phyloP scores from a whole-genome alignment of 495 filamentous ascomycete genomes.

The Neurospora intermedia region DNA sequence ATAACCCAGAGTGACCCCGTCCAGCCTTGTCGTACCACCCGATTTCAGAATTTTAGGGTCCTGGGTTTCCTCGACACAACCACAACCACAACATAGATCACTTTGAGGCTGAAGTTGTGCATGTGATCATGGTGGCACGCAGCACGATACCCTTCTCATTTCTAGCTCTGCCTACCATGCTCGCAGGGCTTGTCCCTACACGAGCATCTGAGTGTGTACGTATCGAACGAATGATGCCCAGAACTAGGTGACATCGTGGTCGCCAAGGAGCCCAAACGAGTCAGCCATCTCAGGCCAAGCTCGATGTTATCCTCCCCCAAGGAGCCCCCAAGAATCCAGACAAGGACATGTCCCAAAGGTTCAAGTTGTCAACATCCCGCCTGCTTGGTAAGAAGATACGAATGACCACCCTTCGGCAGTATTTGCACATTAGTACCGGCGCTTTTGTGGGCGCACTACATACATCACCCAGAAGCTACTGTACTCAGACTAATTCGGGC shows the following conservation, averaged over 20 bases:
- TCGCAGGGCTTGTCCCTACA: too few relatives aligned
- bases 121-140: not conserved
- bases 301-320: not conserved
- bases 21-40: not conserved
- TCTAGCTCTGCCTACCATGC: not conserved
- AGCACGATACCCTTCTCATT: not conserved
- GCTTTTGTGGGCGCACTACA: not conserved
- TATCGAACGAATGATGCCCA: not conserved
- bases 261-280: not conserved
- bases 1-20: not conserved
- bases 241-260: not conserved
- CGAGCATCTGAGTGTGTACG: not conserved
- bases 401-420: not conserved
- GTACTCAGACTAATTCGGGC: not conserved
- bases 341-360: not conserved
- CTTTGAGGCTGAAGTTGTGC: not conserved
- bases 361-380: not conserved
- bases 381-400: not conserved
- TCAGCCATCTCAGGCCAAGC: not conserved
- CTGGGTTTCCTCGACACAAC: not conserved
- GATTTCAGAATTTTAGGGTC: not conserved
- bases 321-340: not conserved
- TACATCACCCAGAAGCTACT: not conserved
- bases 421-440: not conserved
- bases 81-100: not conserved